Evolutionary conservation across 1,139 yeast genomes (phyloP), one percentile per base, ranked within the genome.

Genomic region (Nakaseomyces bracarensis): DNA sequence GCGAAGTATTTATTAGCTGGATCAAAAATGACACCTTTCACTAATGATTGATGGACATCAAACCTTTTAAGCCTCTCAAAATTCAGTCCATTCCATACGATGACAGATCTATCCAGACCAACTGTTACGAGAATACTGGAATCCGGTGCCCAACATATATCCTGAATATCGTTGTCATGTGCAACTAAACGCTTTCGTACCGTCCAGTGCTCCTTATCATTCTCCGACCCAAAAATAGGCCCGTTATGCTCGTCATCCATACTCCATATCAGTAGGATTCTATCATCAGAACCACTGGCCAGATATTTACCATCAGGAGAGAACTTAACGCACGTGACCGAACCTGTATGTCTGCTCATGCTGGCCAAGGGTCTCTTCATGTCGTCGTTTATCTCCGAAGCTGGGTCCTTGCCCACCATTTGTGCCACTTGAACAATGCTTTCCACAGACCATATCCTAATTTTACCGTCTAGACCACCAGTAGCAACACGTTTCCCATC

Each of bases 1-100:
- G 96, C 96, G 67, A 91, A 93, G 62, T 86, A 91, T 64, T 91
- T 91, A 59, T 87, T 89, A 1, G 98, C 98, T 0, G 97, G 99
- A 60, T 91, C 99, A 61, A 91, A 91, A 1, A 91, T 91, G 10
- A 91, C 84, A 40, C 98, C 98, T 63, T 91, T 91, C 27, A 93
- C 97, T 69, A 86, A 91, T 3, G 95, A 82, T 58, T 86, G 95
- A 62, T 93, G 98, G 21, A 87, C 82, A 57, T 91, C 96, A 51
- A 89, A 82, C 35, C 95, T 68, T 58, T 87, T 86, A 43, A 91
- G 75, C 51, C 85, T 77, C 59, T 91, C 97, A 65, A 91, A 91
- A 0, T 96, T 91, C 2, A 77, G 65, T 2, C 96, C 98, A 55
- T 81, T 85, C 97, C 98, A 93, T 10, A 93, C 80, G 38, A 91